Base-by-base conservation (phyloP, 257 asterid species). In the Nicotiana attenuata region DNA sequence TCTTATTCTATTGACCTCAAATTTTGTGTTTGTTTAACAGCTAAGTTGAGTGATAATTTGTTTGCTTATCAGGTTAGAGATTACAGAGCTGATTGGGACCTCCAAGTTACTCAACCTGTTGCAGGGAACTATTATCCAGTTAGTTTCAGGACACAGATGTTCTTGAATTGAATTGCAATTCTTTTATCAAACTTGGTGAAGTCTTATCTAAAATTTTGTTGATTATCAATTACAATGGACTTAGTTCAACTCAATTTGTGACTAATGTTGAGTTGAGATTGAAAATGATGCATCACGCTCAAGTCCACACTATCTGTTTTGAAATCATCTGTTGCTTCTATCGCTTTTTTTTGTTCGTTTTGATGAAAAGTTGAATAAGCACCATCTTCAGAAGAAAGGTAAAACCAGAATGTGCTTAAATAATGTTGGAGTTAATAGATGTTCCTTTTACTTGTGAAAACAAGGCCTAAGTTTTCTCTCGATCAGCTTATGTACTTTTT, bases 101-200 rank as follows among this genome's bases (percentile, higher is more conserved):
- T 94, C 85, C 84, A 83, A 56, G 97, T 93, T 87, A 90, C 96
- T 76, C 94, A 94, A 89, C 97, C 97, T 31, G 94, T 92, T 28
- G 97, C 98, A 8, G 98, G 98, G 79, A 94, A 94, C 82, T 93
- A 94, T 85, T 94, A 92, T 87, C 98, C 98, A 59, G 98, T 94
- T 89, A 90, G 83, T 80, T 20, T 80, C 81, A 82, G 52, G 15
- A 71, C 85, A 13, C 31, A 55, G 2, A 24, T 15, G 22, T 24
- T 7, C 52, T 75, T n/a, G 38, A 67, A 56, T 15, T 14, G 17
- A 19, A 16, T 76, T 28, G 26, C 77, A 38, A 17, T 67, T 66
- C 22, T 55, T 10, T 24, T 29, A 45, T 69, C 29, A 4, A 69
- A 52, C 57, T 69, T 0, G 14, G 29, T 60, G 66, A 60, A 60